These are phyloP conservation scores for Penicillium sp. DNA, from an alignment of 2,329 filamentous ascomycete species.

Conservation along the genomic window DNA sequence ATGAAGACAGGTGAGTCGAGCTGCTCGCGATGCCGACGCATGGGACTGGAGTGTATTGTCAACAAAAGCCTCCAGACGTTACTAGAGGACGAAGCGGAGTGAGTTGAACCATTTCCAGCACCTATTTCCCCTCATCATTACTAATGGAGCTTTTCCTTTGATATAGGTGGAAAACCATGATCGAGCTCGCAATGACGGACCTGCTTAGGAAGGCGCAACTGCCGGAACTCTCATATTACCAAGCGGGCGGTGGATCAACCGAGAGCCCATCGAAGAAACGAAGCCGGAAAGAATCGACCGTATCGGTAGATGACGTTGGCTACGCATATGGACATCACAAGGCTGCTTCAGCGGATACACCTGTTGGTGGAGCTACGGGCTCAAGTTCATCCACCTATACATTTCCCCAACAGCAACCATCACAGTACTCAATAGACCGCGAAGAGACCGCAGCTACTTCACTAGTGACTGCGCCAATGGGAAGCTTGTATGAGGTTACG, in stretches of 20 bases:
- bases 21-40: constrained; percentile 55
- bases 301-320: constrained; percentile 36
- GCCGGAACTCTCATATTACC: constrained; percentile 44
- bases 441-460: constrained; percentile 43
- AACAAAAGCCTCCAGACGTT: constrained; percentile 58
- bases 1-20: constrained; percentile 54
- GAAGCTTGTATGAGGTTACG: constrained; percentile 55
- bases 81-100: constrained; percentile 54
- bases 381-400: constrained; percentile 28
- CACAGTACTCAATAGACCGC: constrained; percentile 40
- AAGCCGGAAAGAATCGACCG: constrained; percentile 38
- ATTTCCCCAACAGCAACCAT: constrained; percentile 24
- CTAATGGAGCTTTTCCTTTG: neutral
- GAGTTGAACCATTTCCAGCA: constrained; percentile 20
- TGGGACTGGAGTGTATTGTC: constrained; percentile 55
- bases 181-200: constrained; percentile 45
- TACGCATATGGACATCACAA: constrained; percentile 21
- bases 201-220: constrained; percentile 41
- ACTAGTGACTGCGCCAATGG: constrained; percentile 50
- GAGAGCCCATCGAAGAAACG: constrained; percentile 36
- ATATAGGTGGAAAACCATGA: constrained; percentile 43
- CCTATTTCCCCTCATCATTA: neutral
- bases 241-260: constrained; percentile 33
- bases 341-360: constrained; percentile 19
- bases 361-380: constrained; percentile 15